Evolutionary conservation across 1,139 yeast genomes (phyloP).

Genomic region (Spathaspora sp.): DNA sequence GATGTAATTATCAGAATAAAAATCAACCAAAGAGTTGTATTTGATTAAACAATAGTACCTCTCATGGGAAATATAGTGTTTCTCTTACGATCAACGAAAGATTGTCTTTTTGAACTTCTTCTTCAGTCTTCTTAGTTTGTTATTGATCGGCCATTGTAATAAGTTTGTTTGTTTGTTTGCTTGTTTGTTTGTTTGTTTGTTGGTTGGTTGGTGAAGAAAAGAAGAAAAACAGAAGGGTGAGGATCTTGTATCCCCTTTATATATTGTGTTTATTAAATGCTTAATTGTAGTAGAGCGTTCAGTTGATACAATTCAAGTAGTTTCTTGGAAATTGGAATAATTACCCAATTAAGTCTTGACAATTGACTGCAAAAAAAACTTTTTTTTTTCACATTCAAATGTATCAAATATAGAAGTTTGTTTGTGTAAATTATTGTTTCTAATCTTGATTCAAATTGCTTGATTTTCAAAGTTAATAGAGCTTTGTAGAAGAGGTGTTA

Average conservation of each 20-base stretch:
- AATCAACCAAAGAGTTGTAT: background rate
- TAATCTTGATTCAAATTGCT: background rate
- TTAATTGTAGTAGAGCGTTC: too few species aligned
- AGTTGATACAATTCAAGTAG: too few species aligned
- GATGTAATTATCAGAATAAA: background rate
- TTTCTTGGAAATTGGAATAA: background rate
- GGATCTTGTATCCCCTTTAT: background rate
- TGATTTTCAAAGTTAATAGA: background rate
- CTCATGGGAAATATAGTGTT: conserved; percentile 1
- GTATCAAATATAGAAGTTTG: background rate
- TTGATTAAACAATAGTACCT: background rate
- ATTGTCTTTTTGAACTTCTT: background rate
- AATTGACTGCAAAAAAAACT: conserved; percentile 3
- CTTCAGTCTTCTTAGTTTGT: background rate
- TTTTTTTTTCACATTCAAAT: background rate
- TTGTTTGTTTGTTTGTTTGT: background rate
- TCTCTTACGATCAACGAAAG: conserved; percentile 3
- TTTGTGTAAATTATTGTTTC: background rate
- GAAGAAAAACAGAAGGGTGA: background rate
- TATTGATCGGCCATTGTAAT: conserved; percentile 11
- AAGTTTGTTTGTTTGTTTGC: background rate
- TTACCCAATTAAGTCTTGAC: background rate
- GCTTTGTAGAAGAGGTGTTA: too few species aligned
- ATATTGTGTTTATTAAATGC: too few species aligned
- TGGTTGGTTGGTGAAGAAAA: background rate